Conservation (phyloP, 1,139 yeast species). For the Hansenula anomala region DNA sequence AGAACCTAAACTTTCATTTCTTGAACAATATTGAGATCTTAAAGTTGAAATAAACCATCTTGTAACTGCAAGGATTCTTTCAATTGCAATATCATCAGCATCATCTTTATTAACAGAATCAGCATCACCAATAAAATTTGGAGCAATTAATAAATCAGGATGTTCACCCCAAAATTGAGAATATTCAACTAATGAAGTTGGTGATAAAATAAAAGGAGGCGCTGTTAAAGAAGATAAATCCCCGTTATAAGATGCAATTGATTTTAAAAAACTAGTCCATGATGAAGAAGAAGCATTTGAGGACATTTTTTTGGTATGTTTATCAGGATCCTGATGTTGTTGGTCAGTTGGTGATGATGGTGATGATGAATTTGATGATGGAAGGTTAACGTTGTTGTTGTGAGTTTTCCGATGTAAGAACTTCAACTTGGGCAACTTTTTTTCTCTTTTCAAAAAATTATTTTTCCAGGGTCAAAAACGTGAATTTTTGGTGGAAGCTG, state of each 20-base stretch:
- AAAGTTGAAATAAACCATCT: conserved; percentile 90
- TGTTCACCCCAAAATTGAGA: conserved; percentile 94
- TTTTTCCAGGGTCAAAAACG: no score
- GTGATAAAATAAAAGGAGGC: conserved; percentile 95
- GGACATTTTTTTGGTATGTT: background rate
- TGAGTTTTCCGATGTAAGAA: conserved; percentile 3
- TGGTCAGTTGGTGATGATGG: background rate
- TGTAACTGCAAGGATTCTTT: conserved; percentile 74
- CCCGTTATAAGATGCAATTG: conserved; percentile 91
- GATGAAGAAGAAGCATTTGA: conserved; percentile 24
- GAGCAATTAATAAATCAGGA: conserved; percentile 75
- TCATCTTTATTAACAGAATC: conserved; percentile 25
- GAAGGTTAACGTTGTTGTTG: background rate
- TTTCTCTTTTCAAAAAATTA: no score
- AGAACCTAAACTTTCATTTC: conserved; percentile 85
- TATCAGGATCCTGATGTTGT: background rate
- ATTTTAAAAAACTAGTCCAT: conserved; percentile 87
- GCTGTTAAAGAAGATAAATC: conserved; percentile 93
- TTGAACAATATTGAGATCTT: conserved; percentile 88
- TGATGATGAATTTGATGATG: background rate
- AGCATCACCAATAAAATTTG: conserved; percentile 41
- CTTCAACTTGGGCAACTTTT: conserved; percentile 5
- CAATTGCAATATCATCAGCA: conserved; percentile 36
- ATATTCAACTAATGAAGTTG: conserved; percentile 84
- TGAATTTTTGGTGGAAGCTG: no score